Conservation (phyloP, 257 asterid genomes). For the Nyctanthes arbortristis region DNA sequence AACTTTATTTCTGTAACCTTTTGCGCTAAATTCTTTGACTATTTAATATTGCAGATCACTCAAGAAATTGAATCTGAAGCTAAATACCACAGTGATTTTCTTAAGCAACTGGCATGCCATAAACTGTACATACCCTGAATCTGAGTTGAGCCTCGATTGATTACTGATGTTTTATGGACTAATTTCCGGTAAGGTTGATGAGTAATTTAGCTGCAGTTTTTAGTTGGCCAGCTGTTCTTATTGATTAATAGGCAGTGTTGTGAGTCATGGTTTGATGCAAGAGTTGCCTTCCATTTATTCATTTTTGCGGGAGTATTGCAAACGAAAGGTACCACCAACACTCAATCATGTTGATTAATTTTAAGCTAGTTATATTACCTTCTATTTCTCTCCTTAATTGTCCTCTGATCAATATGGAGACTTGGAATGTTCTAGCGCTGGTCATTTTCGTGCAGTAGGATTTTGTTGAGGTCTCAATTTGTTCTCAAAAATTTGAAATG, state of each 20-base stretch:
- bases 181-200: background rate
- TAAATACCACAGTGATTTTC: conserved; percentile 66
- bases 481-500: background rate
- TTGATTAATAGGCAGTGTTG: background rate
- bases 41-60: conserved; percentile 55
- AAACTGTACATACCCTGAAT: conserved; percentile 4
- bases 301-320: too few species aligned
- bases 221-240: background rate
- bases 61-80: conserved; percentile 72
- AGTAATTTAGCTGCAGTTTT: conserved; percentile 3
- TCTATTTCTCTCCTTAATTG: background rate
- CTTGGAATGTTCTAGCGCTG: background rate
- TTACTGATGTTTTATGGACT: background rate
- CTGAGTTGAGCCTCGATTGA: background rate
- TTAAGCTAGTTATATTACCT: background rate
- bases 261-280: too few species aligned
- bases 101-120: conserved; percentile 61
- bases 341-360: background rate
- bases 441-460: background rate
- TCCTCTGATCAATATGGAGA: background rate
- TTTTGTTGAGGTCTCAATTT: background rate
- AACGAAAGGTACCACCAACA: too few species aligned
- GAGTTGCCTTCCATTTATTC: too few species aligned
- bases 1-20: conserved; percentile 4
- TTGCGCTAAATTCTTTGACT: conserved; percentile 4